Evolutionary conservation across 371 early-diverging fungal species (phyloP).

Genomic region (Mucor indicus): DNA sequence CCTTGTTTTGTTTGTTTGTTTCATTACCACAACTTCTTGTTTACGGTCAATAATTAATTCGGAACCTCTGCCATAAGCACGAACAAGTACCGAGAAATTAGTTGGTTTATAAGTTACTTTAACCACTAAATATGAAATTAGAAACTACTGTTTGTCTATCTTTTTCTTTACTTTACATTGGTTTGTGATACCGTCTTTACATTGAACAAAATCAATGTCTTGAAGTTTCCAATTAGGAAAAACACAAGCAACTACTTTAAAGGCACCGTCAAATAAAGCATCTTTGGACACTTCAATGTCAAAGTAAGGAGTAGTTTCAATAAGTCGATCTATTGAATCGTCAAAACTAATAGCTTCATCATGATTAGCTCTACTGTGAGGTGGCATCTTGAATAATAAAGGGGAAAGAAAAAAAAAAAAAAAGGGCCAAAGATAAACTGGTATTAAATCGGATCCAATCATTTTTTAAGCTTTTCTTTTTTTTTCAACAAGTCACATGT

Average conservation of each 20-base stretch:
- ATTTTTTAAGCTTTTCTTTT: not conserved
- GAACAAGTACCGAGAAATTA: slow-evolving; percentile 71
- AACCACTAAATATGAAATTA: slow-evolving; percentile 74
- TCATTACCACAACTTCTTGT: slow-evolving; percentile 83
- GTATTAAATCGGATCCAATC: slow-evolving; percentile 5
- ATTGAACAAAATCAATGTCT: slow-evolving; percentile 67
- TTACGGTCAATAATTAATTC: slow-evolving; percentile 86
- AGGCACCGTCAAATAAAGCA: slow-evolving; percentile 67
- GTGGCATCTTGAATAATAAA: slow-evolving; percentile 9
- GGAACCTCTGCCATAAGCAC: slow-evolving; percentile 87
- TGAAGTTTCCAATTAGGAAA: slow-evolving; percentile 74
- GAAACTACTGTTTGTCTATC: too few species aligned
- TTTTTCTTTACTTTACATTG: slow-evolving; percentile 54
- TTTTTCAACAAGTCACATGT: not conserved
- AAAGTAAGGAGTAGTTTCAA: slow-evolving; percentile 50
- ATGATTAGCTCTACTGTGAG: slow-evolving; percentile 7
- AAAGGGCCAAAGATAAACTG: not conserved
- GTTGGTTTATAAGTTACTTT: slow-evolving; percentile 65
- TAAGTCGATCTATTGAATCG: slow-evolving; percentile 25
- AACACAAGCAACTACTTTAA: slow-evolving; percentile 49
- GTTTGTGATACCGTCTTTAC: slow-evolving; percentile 94
- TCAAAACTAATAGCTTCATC: slow-evolving; percentile 2
- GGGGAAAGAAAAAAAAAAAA: not conserved
- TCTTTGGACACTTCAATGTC: slow-evolving; percentile 51
- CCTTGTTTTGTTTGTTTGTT: not conserved